phyloP scores from a whole-genome alignment of 1,284 basidiomycete genomes.

The Apiotrichum porosum region DNA sequence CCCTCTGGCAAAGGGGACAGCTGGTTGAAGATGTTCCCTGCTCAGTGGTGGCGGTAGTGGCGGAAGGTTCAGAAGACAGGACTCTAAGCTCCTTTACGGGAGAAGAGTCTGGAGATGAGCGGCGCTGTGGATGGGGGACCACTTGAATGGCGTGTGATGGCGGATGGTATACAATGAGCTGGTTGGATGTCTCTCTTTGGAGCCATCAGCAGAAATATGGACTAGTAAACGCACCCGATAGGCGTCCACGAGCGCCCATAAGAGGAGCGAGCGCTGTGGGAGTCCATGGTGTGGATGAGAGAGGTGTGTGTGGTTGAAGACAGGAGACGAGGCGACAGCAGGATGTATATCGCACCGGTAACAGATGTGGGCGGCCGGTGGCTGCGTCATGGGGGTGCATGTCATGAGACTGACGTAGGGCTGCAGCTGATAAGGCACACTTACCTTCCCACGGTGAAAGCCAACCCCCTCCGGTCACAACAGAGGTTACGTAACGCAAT shows the following conservation, averaged over 20 bases:
- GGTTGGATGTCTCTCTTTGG: conserved; percentile 59
- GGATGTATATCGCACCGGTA: too few relatives aligned
- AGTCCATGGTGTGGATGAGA: neutral
- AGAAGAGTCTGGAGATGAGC: conserved; percentile 29
- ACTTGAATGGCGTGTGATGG: conserved; percentile 78
- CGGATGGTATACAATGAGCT: conserved; percentile 82
- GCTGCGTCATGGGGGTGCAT: too few relatives aligned
- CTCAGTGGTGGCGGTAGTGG: too few relatives aligned
- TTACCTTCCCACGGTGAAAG: too few relatives aligned
- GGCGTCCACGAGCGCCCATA: conserved; percentile 20
- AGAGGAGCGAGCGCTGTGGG: neutral
- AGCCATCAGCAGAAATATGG: neutral
- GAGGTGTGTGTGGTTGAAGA: neutral
- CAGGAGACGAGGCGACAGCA: too few relatives aligned
- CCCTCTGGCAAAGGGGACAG: conserved; percentile 38
- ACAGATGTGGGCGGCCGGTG: too few relatives aligned
- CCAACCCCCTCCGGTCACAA: too few relatives aligned
- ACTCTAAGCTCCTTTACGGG: conserved; percentile 41
- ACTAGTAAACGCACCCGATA: conserved; percentile 18
- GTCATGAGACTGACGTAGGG: too few relatives aligned
- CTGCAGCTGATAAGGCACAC: too few relatives aligned
- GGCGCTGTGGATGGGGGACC: conserved; percentile 12
- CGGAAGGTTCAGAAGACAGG: conserved; percentile 6
- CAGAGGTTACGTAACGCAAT: too few relatives aligned
- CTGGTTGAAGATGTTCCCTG: neutral